Conservation (phyloP, 2,329 filamentous ascomycete species). For the Colletotrichum truncatum region DNA sequence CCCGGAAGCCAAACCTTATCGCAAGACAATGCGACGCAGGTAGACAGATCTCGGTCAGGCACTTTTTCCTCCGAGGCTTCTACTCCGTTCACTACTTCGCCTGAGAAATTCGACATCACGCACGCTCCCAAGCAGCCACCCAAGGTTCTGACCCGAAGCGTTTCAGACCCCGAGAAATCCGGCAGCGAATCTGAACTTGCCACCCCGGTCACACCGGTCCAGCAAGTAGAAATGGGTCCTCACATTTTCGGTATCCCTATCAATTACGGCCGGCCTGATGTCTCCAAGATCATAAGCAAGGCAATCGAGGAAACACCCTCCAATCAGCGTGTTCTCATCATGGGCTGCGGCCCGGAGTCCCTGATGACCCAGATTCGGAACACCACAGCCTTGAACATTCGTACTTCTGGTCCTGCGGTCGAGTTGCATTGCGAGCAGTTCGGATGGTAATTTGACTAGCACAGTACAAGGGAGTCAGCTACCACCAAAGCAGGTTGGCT, state of each 20-base stretch:
- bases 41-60: conserved; percentile 3
- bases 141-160: conserved; percentile 16
- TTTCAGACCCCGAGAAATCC: conserved; percentile 32
- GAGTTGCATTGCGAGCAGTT: conserved; percentile 60
- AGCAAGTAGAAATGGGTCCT: neutral
- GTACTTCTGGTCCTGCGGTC: conserved; percentile 49
- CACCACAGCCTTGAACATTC: conserved; percentile 49
- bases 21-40: neutral
- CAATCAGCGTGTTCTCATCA: conserved; percentile 48
- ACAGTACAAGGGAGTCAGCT: too few relatives aligned
- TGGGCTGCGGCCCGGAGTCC: conserved; percentile 55
- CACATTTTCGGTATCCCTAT: conserved; percentile 35
- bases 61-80: conserved; percentile 17
- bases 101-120: conserved; percentile 17
- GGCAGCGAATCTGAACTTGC: conserved; percentile 32
- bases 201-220: conserved; percentile 20
- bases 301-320: conserved; percentile 38
- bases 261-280: conserved; percentile 46
- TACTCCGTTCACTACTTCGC: neutral
- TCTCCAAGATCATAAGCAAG: conserved; percentile 44
- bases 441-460: conserved; percentile 46
- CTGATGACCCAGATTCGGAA: conserved; percentile 54
- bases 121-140: conserved; percentile 10
- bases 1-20: neutral
- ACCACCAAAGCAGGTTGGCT: too few relatives aligned